phyloP scores from a whole-genome alignment of 192 early-diverging fungal genomes.

The Backusella tarrabulga region DNA sequence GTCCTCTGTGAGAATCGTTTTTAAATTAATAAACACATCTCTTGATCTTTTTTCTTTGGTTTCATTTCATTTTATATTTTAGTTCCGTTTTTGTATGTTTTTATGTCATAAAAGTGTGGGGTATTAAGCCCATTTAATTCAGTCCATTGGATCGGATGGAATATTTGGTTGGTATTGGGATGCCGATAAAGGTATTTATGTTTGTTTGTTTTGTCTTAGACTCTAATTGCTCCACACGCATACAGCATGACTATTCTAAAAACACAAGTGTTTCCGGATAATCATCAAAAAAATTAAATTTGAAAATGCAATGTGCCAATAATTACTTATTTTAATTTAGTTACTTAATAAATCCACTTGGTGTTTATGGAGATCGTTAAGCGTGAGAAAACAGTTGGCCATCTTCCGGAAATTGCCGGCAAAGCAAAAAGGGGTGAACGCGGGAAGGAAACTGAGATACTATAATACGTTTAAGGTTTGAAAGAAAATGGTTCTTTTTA shows the following conservation, averaged over 20 bases:
- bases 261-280: conserved; percentile 1
- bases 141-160: conserved; percentile 1
- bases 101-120: neutral
- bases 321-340: neutral
- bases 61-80: neutral
- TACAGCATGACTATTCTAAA: conserved; percentile 6
- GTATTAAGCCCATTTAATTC: neutral
- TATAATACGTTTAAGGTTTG: neutral
- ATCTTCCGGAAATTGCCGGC: neutral
- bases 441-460: neutral
- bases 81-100: neutral
- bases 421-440: neutral
- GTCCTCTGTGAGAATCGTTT: neutral
- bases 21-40: neutral
- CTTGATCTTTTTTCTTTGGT: neutral
- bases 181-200: neutral
- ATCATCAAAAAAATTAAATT: neutral
- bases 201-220: conserved; percentile 5
- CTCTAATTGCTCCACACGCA: neutral
- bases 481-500: neutral
- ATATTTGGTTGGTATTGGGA: neutral
- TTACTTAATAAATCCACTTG: neutral
- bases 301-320: neutral
- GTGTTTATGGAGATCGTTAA: neutral
- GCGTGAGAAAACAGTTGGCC: neutral